Conservation (phyloP, 768 basidiomycete species). For the Xanthoconium stramineum region DNA sequence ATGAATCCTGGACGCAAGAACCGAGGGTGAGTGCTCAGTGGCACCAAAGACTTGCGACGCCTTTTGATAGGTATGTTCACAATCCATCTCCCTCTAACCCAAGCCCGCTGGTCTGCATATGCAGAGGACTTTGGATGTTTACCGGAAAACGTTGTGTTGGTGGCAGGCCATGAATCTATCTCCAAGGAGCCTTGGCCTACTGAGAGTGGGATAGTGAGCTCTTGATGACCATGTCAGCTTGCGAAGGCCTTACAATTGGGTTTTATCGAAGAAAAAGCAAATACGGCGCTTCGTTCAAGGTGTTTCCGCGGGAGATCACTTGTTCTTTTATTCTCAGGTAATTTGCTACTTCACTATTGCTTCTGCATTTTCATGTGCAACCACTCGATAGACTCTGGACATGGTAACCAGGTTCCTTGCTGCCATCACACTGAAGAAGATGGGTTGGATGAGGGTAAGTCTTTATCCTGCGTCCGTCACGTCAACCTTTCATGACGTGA, state of each 20-base stretch:
- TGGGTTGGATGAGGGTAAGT: constrained; percentile 49
- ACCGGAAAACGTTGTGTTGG: constrained; percentile 38
- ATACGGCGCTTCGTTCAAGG: constrained; percentile 43
- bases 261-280: constrained; percentile 35
- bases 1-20: constrained; percentile 9
- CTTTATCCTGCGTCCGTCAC: not conserved
- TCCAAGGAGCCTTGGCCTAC: constrained; percentile 38
- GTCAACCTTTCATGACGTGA: not conserved
- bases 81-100: not conserved
- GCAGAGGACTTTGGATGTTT: constrained; percentile 39
- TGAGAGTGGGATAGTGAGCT: constrained; percentile 42
- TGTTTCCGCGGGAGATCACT: constrained; percentile 46
- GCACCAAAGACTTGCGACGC: constrained; percentile 12
- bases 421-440: constrained; percentile 46
- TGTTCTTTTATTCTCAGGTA: constrained; percentile 59
- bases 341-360: not conserved
- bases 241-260: not conserved
- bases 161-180: constrained; percentile 37
- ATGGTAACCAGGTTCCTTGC: constrained; percentile 44
- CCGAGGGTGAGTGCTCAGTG: constrained; percentile 21
- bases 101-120: not conserved
- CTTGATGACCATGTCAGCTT: not conserved
- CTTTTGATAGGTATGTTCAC: constrained; percentile 24
- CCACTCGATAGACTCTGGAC: constrained; percentile 45
- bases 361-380: not conserved